phyloP scores from a whole-genome alignment of 2,329 filamentous ascomycete genomes.

The Hypoxylon sp. region DNA sequence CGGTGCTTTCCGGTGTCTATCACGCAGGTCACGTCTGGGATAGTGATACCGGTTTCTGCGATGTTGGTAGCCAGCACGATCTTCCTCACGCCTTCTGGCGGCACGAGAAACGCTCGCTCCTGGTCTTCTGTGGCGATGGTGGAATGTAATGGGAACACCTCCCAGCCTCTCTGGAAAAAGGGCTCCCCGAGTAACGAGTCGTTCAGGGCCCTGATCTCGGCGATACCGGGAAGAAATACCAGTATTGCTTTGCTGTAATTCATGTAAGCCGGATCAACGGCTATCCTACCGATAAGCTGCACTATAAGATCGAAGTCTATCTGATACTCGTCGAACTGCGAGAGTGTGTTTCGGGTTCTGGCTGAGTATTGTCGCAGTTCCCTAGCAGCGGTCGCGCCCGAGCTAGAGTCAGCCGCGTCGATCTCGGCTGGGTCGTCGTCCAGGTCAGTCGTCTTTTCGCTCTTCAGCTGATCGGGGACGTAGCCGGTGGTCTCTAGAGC shows the following conservation, averaged over 20 bases:
- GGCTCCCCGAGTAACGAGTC: constrained; percentile 82
- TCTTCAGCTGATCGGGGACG: constrained; percentile 58
- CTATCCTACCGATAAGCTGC: constrained; percentile 78
- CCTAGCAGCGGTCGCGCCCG: constrained; percentile 65
- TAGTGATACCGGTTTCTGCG: constrained; percentile 97
- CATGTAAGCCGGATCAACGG: constrained; percentile 69
- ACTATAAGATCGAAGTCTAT: constrained; percentile 90
- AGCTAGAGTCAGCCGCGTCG: constrained; percentile 57
- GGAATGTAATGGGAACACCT: constrained; percentile 89
- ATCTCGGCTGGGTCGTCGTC: constrained; percentile 66
- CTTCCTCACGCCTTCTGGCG: constrained; percentile 83
- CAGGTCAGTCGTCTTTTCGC: constrained; percentile 66
- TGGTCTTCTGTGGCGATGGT: constrained; percentile 96
- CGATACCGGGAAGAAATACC: constrained; percentile 94
- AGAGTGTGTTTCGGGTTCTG: constrained; percentile 76
- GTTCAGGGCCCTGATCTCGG: constrained; percentile 88
- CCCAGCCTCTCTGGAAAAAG: constrained; percentile 78
- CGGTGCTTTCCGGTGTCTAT: constrained; percentile 97
- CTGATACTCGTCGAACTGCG: constrained; percentile 86
- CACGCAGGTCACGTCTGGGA: constrained; percentile 96
- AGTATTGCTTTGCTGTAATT: constrained; percentile 88
- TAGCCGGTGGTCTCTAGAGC: constrained; percentile 88
- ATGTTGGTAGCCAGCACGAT: constrained; percentile 98
- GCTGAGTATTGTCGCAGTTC: constrained; percentile 76
- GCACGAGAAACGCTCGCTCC: constrained; percentile 88